Evolutionary conservation across 805 yeast genomes (phyloP), one percentile per base, ranked within the genome.

Genomic region (Schwanniomyces occidentalis): DNA sequence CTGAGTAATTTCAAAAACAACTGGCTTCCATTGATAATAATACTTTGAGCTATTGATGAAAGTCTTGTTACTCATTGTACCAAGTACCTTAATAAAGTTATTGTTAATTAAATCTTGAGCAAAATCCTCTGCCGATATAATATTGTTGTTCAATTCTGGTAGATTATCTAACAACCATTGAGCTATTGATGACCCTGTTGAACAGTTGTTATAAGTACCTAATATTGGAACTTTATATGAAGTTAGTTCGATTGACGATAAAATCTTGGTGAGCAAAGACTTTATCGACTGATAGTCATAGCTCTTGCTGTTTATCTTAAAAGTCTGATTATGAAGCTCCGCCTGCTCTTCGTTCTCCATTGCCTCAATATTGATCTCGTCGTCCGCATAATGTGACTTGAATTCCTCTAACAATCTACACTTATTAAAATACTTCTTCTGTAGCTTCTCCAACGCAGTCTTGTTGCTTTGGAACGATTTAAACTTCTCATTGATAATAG

Each of bases 11-110:
- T 74, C 78, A 52, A 75, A 85, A 1, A 85, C 85, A 40, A 70
- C 59, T 3, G 80, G 80, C 42, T 78, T 81, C 95, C 95, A 88
- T 58, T 86, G 95, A 52, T 86, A 87, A 49, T 66, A 71, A 55
- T 82, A 78, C 36, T 79, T 82, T 3, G 88, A 76, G 14, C 88
- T 78, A 56, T 85, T 86, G 35, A 82, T 87, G 58, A 87, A 87
- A 33, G 59, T 66, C 30, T 64, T 65, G 30, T 75, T 72, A 21
- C 53, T 55, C 50, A 80, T 76, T 32, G 78, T 71, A 5, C 91
- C 91, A 29, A 85, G 78, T 20, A 80, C 68, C 43, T 80, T 70
- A 22, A 86, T 54, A 43, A 74, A 82, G 0, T 87, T 90, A 32
- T 70, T 56, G 27, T 71, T 60, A 16, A 85, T 59, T 38, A 86